Evolutionary conservation across 2,329 filamentous ascomycete genomes (phyloP), one percentile per base, ranked within the genome.

Genomic region (Phaeosphaeriaceae sp.): DNA sequence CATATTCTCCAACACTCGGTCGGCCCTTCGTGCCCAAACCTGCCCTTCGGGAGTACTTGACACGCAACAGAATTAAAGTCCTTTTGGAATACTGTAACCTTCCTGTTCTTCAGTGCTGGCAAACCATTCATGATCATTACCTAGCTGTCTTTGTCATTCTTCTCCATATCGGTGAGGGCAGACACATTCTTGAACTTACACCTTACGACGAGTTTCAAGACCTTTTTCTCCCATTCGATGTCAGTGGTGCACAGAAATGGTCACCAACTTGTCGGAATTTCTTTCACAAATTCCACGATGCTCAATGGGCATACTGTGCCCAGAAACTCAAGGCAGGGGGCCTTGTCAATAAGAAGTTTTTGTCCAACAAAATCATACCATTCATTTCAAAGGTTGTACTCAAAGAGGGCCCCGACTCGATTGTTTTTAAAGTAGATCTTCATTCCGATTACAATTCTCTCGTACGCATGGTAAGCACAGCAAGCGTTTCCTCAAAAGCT

Each of bases 231-330:
- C 62, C 62, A 1, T 60, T 63, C 3, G 11, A 42, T 26, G 5
- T 26, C 3, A 26, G 23, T 1, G 34, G 21, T 33, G 11, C 33
- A 0, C 17, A 35, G 1, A 16, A 42, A 17, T 60, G 49, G 50
- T 45, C 48, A 3, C 23, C 20, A 0, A 13, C 35, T 3, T 48
- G 21, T 16, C 8, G 16, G 1, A 2, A 45, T 20, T 46, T 59
- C 21, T 54, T 58, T 36, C 7, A 44, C 0, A 12, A 37, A 1
- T 66, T 66, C 30, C 38, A 21, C 28, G 4, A 58, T 4, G 36
- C 28, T 2, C 60, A 64, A 42, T 64, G 59, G 57, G 12, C 37
- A 9, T 61, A 60, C 26, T 58, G 53, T 12, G 48, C 51, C 0
- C 20, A 28, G 9, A 3, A 26, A 1, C 50, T 63, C 4, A 15